Evolutionary conservation across 352 stramenopile species (phyloP).

Genomic region (Pythium biforme): DNA sequence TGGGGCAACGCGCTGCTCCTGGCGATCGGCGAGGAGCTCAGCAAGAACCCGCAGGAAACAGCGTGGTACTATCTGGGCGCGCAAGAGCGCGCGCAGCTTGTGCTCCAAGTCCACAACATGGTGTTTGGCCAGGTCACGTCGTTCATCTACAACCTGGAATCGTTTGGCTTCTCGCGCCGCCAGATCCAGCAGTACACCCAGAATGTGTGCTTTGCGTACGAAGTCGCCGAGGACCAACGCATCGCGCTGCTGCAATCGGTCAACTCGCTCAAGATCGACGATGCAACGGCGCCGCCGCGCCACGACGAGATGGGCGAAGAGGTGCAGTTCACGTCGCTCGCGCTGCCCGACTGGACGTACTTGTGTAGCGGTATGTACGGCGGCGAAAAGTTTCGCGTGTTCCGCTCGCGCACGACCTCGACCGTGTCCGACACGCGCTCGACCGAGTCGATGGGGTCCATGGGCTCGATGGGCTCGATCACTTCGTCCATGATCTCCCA

Average conservation of each 20-base stretch:
- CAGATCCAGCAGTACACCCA: slow-evolving; percentile 74
- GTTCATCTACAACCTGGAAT: slow-evolving; percentile 75
- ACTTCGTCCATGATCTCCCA: background rate
- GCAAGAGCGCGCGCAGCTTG: slow-evolving; percentile 61
- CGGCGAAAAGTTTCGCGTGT: slow-evolving; percentile 32
- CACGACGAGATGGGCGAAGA: slow-evolving; percentile 26
- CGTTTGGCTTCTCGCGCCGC: slow-evolving; percentile 60
- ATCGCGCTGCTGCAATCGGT: slow-evolving; percentile 65
- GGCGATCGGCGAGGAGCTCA: slow-evolving; percentile 77
- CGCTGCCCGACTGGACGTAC: slow-evolving; percentile 60
- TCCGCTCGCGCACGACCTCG: slow-evolving; percentile 31
- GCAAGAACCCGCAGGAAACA: slow-evolving; percentile 55
- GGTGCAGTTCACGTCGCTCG: slow-evolving; percentile 66
- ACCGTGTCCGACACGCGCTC: slow-evolving; percentile 18
- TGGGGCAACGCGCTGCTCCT: slow-evolving; percentile 76
- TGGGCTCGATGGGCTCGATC: slow-evolving; percentile 19
- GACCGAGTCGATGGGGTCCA: slow-evolving; percentile 34
- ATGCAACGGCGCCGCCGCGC: slow-evolving; percentile 16
- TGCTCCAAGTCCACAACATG: slow-evolving; percentile 75
- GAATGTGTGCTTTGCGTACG: slow-evolving; percentile 79
- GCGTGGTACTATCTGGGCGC: slow-evolving; percentile 68
- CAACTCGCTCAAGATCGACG: slow-evolving; percentile 34
- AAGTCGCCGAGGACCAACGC: slow-evolving; percentile 76
- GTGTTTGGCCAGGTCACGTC: slow-evolving; percentile 74
- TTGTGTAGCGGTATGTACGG: slow-evolving; percentile 28